Percentiles rank a stretch among this genome's conserved stretches.
These are phyloP conservation scores for Dipteronia dyeriana DNA, from an alignment of 345 rosid genomes.

Conservation along the genomic window DNA sequence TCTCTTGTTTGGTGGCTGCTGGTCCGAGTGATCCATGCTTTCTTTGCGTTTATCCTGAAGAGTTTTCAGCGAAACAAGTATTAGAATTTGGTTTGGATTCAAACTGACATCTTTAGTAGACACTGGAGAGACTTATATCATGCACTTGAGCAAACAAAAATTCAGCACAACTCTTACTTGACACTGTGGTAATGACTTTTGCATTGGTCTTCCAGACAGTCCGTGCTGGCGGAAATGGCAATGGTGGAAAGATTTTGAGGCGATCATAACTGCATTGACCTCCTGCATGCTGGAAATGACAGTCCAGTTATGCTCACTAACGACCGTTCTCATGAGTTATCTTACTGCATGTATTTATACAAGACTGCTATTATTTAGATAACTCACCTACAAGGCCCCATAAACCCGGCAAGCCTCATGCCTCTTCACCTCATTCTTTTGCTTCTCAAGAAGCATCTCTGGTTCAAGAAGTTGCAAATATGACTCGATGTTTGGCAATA, in stretches of 20 bases:
- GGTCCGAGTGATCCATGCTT: constrained; percentile 44
- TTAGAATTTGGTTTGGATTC: neutral
- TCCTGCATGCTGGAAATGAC: constrained; percentile 62
- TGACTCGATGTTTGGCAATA: constrained; percentile 78
- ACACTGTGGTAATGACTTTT: constrained; percentile 39
- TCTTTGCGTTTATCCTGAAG: constrained; percentile 58
- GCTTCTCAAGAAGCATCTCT: constrained; percentile 80
- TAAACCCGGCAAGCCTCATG: constrained; percentile 94
- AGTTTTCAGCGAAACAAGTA: neutral
- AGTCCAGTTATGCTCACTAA: neutral
- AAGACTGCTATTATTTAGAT: constrained; percentile 16
- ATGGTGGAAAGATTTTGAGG: constrained; percentile 70
- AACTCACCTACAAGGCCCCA: constrained; percentile 80
- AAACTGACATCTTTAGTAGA: neutral
- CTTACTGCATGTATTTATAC: neutral
- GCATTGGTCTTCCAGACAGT: constrained; percentile 47
- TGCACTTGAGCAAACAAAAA: neutral
- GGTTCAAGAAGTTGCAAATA: constrained; percentile 87
- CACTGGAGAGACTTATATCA: neutral
- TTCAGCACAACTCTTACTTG: constrained; percentile 46
- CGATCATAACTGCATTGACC: constrained; percentile 69
- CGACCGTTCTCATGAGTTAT: constrained; percentile 9
- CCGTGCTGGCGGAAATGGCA: constrained; percentile 53
- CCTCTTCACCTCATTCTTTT: constrained; percentile 85
- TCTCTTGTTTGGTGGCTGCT: constrained; percentile 51